These are phyloP conservation scores for Suhomyces wounanorum DNA, from an alignment of 1,139 yeast species.

Conservation along the genomic window DNA sequence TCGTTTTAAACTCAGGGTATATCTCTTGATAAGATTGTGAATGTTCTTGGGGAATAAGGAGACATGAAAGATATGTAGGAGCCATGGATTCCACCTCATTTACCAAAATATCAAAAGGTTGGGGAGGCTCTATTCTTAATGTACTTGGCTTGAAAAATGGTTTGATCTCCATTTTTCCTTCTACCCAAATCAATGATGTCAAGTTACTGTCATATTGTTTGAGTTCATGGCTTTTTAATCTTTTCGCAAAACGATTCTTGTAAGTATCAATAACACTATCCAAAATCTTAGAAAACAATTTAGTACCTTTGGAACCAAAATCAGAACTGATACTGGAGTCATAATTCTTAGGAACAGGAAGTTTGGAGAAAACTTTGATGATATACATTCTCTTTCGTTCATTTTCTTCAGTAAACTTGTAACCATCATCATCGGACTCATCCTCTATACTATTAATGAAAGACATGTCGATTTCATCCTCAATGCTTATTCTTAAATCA, in stretches of 20 bases:
- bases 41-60: conserved; percentile 35
- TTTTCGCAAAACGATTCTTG: conserved; percentile 8
- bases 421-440: conserved; percentile 9
- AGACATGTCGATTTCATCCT: conserved; percentile 10
- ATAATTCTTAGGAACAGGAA: conserved; percentile 21
- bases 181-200: conserved; percentile 42
- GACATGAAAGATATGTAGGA: conserved; percentile 34
- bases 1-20: conserved; percentile 37
- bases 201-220: conserved; percentile 15
- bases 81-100: conserved; percentile 19
- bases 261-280: conserved; percentile 17
- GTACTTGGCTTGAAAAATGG: conserved; percentile 46
- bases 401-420: conserved; percentile 27
- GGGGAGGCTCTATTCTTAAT: conserved; percentile 37
- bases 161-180: conserved; percentile 42
- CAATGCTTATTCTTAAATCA: conserved; percentile 4
- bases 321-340: conserved; percentile 21
- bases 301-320: conserved; percentile 38
- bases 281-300: conserved; percentile 23
- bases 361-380: conserved; percentile 33
- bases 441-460: conserved; percentile 6
- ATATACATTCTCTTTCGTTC: conserved; percentile 37
- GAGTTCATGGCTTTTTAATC: conserved; percentile 9
- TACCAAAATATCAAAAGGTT: conserved; percentile 19
- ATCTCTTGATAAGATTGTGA: conserved; percentile 23